These are phyloP conservation scores for Tardiomyces digboiensis DNA, from an alignment of 1,139 yeast genomes.

Conservation along the genomic window DNA sequence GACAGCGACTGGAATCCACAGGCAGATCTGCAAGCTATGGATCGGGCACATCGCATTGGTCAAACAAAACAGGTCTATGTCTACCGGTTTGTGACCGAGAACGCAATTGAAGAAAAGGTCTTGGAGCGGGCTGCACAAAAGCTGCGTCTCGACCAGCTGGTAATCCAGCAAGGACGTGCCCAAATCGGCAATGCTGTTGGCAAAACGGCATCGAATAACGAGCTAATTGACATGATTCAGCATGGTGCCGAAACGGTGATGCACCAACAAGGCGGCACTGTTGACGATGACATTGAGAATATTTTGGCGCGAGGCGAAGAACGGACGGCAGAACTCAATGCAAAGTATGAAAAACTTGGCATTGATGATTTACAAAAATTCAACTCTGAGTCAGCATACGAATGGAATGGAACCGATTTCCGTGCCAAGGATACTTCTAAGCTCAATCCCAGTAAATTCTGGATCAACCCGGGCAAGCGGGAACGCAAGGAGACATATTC, in stretches of 20 bases:
- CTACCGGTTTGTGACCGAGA: conserved; percentile 86
- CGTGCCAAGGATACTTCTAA: conserved; percentile 43
- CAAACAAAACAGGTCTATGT: conserved; percentile 95
- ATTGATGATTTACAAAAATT: conserved; percentile 89
- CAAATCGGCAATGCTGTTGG: conserved; percentile 32
- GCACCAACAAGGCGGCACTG: conserved; percentile 23
- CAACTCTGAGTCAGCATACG: conserved; percentile 76
- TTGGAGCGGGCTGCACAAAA: conserved; percentile 95
- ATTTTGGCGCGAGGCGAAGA: conserved; percentile 72
- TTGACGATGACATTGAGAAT: conserved; percentile 70
- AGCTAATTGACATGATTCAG: conserved; percentile 89
- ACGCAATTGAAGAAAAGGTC: conserved; percentile 94
- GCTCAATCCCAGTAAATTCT: conserved; percentile 36
- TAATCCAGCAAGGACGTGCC: conserved; percentile 84
- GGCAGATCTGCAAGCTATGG: conserved; percentile 98
- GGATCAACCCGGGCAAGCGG: conserved; percentile 87
- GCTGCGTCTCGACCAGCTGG: conserved; percentile 84
- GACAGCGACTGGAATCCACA: conserved; percentile 99
- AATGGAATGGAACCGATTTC: conserved; percentile 96
- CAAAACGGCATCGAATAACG: conserved; percentile 55
- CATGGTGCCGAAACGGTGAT: conserved; percentile 92
- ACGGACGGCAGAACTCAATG: conserved; percentile 68
- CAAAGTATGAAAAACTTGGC: conserved; percentile 76
- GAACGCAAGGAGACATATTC: conserved; percentile 88
- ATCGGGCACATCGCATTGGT: conserved; percentile 96